Evolutionary conservation across 2,329 filamentous ascomycete species (phyloP).

Genomic region (Pseudocercospora fuligena): DNA sequence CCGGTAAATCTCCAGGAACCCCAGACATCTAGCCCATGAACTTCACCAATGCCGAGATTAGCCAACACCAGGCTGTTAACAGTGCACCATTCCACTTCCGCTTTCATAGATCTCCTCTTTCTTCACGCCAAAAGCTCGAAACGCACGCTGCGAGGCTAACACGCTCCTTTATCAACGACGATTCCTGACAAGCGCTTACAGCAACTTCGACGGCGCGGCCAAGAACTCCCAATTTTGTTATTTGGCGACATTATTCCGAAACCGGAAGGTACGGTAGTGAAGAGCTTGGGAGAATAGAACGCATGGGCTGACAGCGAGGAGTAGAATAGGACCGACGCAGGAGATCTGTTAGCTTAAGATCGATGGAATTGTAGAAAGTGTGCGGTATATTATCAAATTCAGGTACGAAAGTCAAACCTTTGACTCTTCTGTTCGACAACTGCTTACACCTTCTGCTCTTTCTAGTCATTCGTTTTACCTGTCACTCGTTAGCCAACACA

Average conservation of each 20-base stretch:
- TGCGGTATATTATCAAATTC: constrained; percentile 15
- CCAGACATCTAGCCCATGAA: neutral
- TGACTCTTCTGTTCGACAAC: too few species aligned
- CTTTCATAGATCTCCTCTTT: neutral
- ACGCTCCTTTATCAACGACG: neutral
- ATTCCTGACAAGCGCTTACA: neutral
- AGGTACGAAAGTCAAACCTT: constrained; percentile 6
- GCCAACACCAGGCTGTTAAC: neutral
- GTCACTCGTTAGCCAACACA: constrained; percentile 10
- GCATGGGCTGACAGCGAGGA: neutral
- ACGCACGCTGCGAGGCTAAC: too few species aligned
- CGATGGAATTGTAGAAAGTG: neutral
- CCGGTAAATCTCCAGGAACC: neutral
- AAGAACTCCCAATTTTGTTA: neutral
- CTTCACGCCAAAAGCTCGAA: neutral
- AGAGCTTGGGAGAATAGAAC: neutral
- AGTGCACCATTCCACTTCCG: neutral
- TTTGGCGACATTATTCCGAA: constrained; percentile 22
- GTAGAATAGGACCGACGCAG: constrained; percentile 2
- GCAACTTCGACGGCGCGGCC: neutral
- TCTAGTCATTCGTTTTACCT: constrained; percentile 20
- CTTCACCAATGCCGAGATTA: constrained; percentile 1
- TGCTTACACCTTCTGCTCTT: constrained; percentile 5
- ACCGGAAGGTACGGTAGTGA: constrained; percentile 17
- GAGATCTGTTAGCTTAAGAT: neutral